These are phyloP conservation scores for Aspergillus cristatus DNA, from an alignment of 495 filamentous ascomycete species.

Conservation along the genomic window DNA sequence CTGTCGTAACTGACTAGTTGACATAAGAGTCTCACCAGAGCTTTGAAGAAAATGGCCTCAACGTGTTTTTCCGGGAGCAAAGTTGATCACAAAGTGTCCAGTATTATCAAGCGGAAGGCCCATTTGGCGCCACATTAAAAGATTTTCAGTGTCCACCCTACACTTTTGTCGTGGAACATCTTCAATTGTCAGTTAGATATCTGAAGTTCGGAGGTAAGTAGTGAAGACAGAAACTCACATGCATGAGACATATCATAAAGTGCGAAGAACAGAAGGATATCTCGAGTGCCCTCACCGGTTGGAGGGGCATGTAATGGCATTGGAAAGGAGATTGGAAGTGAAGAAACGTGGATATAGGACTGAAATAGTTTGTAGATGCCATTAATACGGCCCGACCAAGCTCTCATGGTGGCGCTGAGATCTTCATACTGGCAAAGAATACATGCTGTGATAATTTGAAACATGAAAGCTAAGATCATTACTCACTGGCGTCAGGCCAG, in stretches of 20 bases:
- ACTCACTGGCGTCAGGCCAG: neutral
- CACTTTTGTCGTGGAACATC: conserved; percentile 38
- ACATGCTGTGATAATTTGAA: conserved; percentile 10
- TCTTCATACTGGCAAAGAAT: conserved; percentile 16
- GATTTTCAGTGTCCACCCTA: conserved; percentile 35
- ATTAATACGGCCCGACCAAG: conserved; percentile 14
- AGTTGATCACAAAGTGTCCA: conserved; percentile 9
- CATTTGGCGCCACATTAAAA: conserved; percentile 37
- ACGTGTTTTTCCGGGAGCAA: neutral
- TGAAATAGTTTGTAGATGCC: conserved; percentile 10
- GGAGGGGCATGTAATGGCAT: no score
- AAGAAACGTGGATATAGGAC: conserved; percentile 1
- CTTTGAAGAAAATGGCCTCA: conserved; percentile 4
- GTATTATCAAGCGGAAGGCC: conserved; percentile 34
- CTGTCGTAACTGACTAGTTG: conserved; percentile 34
- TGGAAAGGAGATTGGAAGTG: neutral
- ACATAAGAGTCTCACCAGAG: conserved; percentile 37
- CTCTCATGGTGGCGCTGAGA: conserved; percentile 10
- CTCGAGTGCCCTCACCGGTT: conserved; percentile 7
- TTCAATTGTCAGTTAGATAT: no score
- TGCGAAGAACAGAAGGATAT: conserved; percentile 12
- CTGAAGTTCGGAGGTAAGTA: neutral
- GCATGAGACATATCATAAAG: conserved; percentile 13
- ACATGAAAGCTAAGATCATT: neutral
- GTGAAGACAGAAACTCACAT: conserved; percentile 4